Conservation (phyloP, 192 early-diverging fungal species). For the Coemansia biformis region DNA sequence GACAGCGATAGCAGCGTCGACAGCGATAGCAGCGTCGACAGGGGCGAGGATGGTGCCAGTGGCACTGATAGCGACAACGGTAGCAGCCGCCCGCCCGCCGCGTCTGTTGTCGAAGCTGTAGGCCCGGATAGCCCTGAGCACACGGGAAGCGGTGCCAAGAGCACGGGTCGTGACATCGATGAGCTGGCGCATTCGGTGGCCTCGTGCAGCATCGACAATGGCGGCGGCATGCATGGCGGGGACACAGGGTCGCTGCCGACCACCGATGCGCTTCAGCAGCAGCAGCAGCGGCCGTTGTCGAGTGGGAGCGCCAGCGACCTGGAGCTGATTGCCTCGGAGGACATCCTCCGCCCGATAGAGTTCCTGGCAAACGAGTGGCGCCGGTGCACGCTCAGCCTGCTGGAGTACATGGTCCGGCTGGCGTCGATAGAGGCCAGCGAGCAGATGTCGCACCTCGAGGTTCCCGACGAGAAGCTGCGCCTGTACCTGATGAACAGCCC, state of each 20-base stretch:
- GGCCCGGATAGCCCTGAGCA: too few species aligned
- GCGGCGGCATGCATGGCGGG: background rate
- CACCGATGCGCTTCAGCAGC: background rate
- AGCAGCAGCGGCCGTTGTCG: background rate
- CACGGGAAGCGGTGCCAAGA: too few species aligned
- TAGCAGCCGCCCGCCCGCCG: background rate
- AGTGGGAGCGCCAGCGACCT: background rate
- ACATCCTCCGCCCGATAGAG: conserved; percentile 19
- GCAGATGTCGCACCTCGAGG: conserved; percentile 57
- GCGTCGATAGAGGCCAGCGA: conserved; percentile 61
- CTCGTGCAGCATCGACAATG: conserved; percentile 7
- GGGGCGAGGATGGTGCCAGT: conserved; percentile 14
- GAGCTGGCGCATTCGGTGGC: conserved; percentile 2
- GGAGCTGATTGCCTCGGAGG: background rate
- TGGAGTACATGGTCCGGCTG: conserved; percentile 59
- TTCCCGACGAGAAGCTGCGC: conserved; percentile 63
- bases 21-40: too few species aligned
- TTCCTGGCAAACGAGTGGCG: conserved; percentile 29
- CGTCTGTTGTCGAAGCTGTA: background rate
- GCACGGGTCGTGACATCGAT: conserved; percentile 1
- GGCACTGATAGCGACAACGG: background rate
- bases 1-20: too few species aligned
- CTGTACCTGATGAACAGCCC: conserved; percentile 47
- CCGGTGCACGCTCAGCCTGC: conserved; percentile 51
- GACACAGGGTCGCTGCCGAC: background rate